Percentiles rank a stretch among this genome's conserved stretches.
phyloP scores from a whole-genome alignment of 2,329 filamentous ascomycete genomes.

The Sarocladium kiliense region DNA sequence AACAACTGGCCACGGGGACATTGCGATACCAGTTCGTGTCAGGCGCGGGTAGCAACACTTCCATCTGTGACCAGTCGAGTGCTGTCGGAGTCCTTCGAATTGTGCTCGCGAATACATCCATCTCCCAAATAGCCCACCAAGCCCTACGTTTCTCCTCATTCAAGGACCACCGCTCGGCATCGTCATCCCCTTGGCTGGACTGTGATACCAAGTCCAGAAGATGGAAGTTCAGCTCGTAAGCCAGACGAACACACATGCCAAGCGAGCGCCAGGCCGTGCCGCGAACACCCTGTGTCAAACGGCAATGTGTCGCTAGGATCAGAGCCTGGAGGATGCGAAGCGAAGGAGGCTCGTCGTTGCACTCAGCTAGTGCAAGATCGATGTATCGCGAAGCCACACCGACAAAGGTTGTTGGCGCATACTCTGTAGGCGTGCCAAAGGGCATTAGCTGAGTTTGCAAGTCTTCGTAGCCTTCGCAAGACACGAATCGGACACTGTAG shows the following conservation, averaged over 20 bases:
- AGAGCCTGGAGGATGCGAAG: conserved; percentile 30
- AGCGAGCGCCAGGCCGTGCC: conserved; percentile 30
- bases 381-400: conserved; percentile 9
- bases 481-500: conserved; percentile 19
- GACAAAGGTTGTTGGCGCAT: conserved; percentile 14
- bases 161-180: neutral
- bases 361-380: conserved; percentile 24
- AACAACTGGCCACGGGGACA: conserved; percentile 19
- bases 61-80: conserved; percentile 28
- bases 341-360: conserved; percentile 24
- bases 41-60: conserved; percentile 28
- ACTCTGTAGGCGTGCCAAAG: conserved; percentile 16
- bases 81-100: conserved; percentile 30
- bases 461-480: conserved; percentile 9
- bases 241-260: conserved; percentile 21
- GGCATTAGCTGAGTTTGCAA: neutral
- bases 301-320: conserved; percentile 27
- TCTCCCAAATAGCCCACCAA: conserved; percentile 37
- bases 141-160: conserved; percentile 30
- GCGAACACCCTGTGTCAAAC: conserved; percentile 28
- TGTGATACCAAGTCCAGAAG: conserved; percentile 18
- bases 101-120: conserved; percentile 36
- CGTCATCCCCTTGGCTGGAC: conserved; percentile 11
- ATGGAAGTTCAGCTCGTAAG: conserved; percentile 30
- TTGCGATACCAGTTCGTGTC: conserved; percentile 28